Evolutionary conservation across 2,329 filamentous ascomycete species (phyloP), one percentile per base, ranked within the genome.

Genomic region (Exutisphaerella laricina): DNA sequence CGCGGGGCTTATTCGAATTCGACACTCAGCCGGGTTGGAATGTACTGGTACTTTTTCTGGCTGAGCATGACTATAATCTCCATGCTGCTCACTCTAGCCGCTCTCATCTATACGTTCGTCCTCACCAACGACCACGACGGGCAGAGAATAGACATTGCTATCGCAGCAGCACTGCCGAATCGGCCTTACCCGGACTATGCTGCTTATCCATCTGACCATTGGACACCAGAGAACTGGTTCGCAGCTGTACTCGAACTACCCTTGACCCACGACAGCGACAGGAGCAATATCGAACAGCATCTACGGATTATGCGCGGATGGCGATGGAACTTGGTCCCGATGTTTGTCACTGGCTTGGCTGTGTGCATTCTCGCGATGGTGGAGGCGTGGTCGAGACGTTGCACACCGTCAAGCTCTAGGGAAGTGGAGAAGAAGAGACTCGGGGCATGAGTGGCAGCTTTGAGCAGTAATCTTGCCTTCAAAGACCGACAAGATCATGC

Each of bases 161-260:
- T 54, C 28, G 58, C 58, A 8, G 34, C 48, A 1, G 34, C 32
- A 5, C 45, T 58, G 3, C 22, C 54, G 41, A 60, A 57, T 28
- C 28, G 44, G 10, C 53, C 56, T 12, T 59, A 58, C 18, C 57
- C 58, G 12, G 45, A 58, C 34, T 51, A 55, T 31, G 54, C 56
- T 25, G 50, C 53, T 3, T 61, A 60, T 30, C 56, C 58, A 26
- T 23, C 41, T 4, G 38, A 51, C 4, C 4, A 41, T 16, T 60
- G 58, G 58, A 58, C 58, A 22, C 58, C 58, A 4, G 52, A 60
- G 48, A 58, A 54, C 16, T 61, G 58, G 58, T 56, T 58, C 40
- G 21, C 36, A 7, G 57, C 57, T 8, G 46, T 61, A 1, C 43
- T 60, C 28, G 26, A 53, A 23, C 43, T 58, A 9, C 42, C 46